Evolutionary conservation across 129 eudicot species (phyloP).

Genomic region (Glebionis coronaria): DNA sequence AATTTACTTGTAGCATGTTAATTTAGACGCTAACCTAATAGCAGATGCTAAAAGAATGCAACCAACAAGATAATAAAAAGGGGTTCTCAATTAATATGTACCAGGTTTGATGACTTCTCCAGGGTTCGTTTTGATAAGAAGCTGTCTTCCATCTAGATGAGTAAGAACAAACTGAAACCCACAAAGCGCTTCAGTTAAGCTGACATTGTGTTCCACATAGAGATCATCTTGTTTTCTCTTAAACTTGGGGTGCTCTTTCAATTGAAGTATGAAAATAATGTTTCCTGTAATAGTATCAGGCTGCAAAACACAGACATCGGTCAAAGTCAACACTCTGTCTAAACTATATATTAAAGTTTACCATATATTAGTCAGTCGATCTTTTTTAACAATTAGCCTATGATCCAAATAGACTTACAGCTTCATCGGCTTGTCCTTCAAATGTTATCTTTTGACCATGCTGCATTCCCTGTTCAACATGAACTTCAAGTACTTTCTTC

Average conservation of each 20-base stretch:
- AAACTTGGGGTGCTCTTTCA: slow-evolving; percentile 63
- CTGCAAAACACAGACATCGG: slow-evolving; percentile 40
- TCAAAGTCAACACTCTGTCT: slow-evolving; percentile 16
- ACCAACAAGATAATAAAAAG: neutral
- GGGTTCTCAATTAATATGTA: slow-evolving; percentile 8
- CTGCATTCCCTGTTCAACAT: slow-evolving; percentile 77
- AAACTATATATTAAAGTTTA: neutral
- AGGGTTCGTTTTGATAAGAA: slow-evolving; percentile 62
- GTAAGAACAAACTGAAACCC: slow-evolving; percentile 65
- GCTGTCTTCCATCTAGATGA: slow-evolving; percentile 76
- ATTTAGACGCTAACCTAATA: neutral
- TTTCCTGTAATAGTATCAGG: slow-evolving; percentile 72
- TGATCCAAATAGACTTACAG: slow-evolving; percentile 45
- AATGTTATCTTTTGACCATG: slow-evolving; percentile 66
- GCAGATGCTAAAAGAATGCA: neutral
- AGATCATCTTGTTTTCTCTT: slow-evolving; percentile 68
- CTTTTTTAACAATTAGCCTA: neutral
- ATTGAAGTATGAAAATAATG: slow-evolving; percentile 52
- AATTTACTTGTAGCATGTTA: no score
- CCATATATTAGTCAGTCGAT: neutral
- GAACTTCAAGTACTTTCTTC: slow-evolving; percentile 66
- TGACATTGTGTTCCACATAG: slow-evolving; percentile 53
- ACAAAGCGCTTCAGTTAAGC: slow-evolving; percentile 64
- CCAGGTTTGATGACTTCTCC: slow-evolving; percentile 85
- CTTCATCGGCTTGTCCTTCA: slow-evolving; percentile 76